These are phyloP conservation scores for Solanum lycopersicoides DNA, from an alignment of 257 asterid genomes.

Conservation along the genomic window DNA sequence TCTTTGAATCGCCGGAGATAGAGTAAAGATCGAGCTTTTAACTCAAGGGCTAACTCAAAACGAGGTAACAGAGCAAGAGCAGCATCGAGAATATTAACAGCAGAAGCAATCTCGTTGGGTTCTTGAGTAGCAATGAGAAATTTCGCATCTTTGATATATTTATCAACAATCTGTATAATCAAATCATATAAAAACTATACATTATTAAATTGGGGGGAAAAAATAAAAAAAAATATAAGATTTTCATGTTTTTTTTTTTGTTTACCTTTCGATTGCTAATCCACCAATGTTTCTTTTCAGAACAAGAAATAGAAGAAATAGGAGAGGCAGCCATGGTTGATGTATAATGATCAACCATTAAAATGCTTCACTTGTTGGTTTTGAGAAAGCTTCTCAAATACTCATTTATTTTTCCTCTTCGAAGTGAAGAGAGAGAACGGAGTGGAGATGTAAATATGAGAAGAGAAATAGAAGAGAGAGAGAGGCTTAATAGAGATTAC, in stretches of 20 bases:
- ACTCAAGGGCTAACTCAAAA: constrained; percentile 64
- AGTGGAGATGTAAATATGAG: constrained; percentile 5
- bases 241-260: background rate
- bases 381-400: background rate
- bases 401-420: background rate
- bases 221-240: background rate
- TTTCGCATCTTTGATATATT: constrained; percentile 71
- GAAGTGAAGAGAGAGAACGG: background rate
- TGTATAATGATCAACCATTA: constrained; percentile 25
- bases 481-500: constrained; percentile 22
- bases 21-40: constrained; percentile 73
- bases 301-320: constrained; percentile 28
- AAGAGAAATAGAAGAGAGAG: constrained; percentile 3
- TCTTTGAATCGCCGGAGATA: constrained; percentile 76
- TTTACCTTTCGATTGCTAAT: constrained; percentile 72
- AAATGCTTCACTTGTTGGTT: background rate
- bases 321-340: constrained; percentile 58
- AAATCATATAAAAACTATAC: background rate
- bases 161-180: constrained; percentile 57
- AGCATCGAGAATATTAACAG: constrained; percentile 63
- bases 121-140: constrained; percentile 63
- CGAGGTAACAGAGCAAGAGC: constrained; percentile 73
- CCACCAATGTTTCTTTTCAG: constrained; percentile 96
- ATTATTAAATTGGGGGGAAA: background rate
- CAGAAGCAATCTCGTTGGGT: constrained; percentile 46